Evolutionary conservation across 2,329 filamentous ascomycete genomes (phyloP).

Genomic region (Amauroascus verrucosus): DNA sequence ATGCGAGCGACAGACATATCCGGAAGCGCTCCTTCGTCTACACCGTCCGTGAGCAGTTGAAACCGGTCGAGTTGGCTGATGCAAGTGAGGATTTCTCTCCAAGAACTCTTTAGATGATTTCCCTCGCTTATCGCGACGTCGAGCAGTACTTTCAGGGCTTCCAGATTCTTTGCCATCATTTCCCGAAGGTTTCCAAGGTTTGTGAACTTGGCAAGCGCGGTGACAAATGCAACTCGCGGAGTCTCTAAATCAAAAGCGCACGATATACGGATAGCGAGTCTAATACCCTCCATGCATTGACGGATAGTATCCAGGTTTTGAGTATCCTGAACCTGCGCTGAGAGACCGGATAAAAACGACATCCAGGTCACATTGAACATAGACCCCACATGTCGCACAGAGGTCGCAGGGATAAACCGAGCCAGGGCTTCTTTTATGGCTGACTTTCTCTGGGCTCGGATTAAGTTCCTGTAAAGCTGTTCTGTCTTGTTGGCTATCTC

Average conservation of each 20-base stretch:
- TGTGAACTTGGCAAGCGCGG: constrained; percentile 82
- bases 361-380: constrained; percentile 99
- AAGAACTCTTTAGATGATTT: constrained; percentile 77
- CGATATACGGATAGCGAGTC: constrained; percentile 81
- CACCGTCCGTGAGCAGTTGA: constrained; percentile 86
- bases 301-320: constrained; percentile 88
- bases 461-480: constrained; percentile 86
- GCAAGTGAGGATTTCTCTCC: constrained; percentile 90
- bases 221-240: constrained; percentile 90
- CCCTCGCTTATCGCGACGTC: constrained; percentile 91
- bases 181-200: constrained; percentile 93
- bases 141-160: constrained; percentile 81
- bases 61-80: constrained; percentile 92
- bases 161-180: constrained; percentile 91
- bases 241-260: constrained; percentile 89
- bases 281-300: constrained; percentile 89
- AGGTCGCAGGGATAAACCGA: constrained; percentile 83
- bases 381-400: constrained; percentile 85
- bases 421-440: constrained; percentile 56
- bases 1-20: constrained; percentile 70
- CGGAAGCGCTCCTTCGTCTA: constrained; percentile 83
- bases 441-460: constrained; percentile 77
- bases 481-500: constrained; percentile 75
- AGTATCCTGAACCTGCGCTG: constrained; percentile 83
- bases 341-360: constrained; percentile 93